Conservation (phyloP, 352 stramenopile species). For the Hyaloperonospora brassicae region DNA sequence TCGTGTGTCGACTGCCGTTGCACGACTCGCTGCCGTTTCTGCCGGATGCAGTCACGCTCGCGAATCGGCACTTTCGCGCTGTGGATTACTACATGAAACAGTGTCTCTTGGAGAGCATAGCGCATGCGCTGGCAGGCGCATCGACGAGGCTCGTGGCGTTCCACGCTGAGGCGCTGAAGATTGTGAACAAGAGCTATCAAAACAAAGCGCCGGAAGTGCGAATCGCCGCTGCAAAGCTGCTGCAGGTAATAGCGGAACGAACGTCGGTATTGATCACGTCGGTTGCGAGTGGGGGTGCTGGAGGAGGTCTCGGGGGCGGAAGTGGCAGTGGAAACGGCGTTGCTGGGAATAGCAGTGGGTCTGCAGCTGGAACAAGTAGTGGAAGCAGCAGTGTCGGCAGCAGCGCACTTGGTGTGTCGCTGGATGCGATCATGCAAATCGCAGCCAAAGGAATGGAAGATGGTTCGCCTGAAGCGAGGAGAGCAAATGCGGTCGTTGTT, state of each 20-base stretch:
- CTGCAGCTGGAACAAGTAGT: constrained; percentile 8
- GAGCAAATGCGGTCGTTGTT: constrained; percentile 56
- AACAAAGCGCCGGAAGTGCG: constrained; percentile 76
- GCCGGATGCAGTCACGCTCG: constrained; percentile 53
- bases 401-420: constrained; percentile 29
- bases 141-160: constrained; percentile 32
- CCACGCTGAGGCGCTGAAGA: constrained; percentile 63
- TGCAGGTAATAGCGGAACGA: constrained; percentile 55
- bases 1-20: constrained; percentile 44
- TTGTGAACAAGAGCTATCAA: constrained; percentile 57
- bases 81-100: constrained; percentile 81
- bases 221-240: constrained; percentile 43
- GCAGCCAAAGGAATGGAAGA: constrained; percentile 77
- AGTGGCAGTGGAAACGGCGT: constrained; percentile 17
- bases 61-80: constrained; percentile 44
- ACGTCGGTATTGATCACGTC: constrained; percentile 25
- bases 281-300: constrained; percentile 8
- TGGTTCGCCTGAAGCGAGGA: constrained; percentile 44
- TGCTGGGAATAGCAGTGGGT: constrained; percentile 11
- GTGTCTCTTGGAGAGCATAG: constrained; percentile 56
- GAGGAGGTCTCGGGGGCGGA: constrained; percentile 13
- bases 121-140: constrained; percentile 43
- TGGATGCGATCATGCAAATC: constrained; percentile 66
- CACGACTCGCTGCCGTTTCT: constrained; percentile 64
- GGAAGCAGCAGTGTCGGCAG: constrained; percentile 13